A percentile compares a stretch with the other conserved stretches of the same genome.
phyloP scores from a whole-genome alignment of 2,329 filamentous ascomycete species.

The Hymenoscyphus infarciens region DNA sequence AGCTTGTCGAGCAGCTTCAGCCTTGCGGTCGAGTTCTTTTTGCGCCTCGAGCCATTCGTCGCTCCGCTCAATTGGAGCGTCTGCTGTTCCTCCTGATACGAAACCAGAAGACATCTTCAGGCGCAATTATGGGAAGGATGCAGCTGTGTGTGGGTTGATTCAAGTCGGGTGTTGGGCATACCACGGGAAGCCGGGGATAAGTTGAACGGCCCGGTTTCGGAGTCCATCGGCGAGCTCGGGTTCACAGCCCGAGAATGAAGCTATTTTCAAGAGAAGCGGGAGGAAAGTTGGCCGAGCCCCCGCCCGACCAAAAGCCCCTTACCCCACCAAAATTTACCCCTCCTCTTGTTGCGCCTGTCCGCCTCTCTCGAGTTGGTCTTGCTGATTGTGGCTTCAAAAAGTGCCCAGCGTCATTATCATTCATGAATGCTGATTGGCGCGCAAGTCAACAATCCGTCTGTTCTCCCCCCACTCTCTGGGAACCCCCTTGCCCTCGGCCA shows the following conservation, averaged over 20 bases:
- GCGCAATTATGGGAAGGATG: neutral
- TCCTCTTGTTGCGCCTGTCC: neutral
- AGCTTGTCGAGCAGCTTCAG: slow-evolving; percentile 39
- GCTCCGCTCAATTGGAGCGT: slow-evolving; percentile 40
- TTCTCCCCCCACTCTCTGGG: slow-evolving; percentile 6
- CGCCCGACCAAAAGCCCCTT: neutral
- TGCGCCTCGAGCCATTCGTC: slow-evolving; percentile 36
- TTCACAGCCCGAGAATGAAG: no score
- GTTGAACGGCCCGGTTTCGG: neutral
- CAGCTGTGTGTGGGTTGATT: neutral
- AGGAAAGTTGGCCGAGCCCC: neutral
- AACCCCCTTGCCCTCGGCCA: slow-evolving; percentile 5
- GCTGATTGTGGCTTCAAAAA: neutral
- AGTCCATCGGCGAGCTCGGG: neutral
- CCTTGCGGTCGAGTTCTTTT: slow-evolving; percentile 38
- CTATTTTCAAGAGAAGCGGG: no score
- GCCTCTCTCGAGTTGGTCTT: neutral
- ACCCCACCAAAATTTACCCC: slow-evolving; percentile 3
- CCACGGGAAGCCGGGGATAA: neutral
- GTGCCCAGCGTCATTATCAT: neutral
- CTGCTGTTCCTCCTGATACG: slow-evolving; percentile 47
- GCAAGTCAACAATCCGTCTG: neutral
- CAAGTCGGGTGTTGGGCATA: neutral
- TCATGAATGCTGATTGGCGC: slow-evolving; percentile 5
- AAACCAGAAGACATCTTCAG: slow-evolving; percentile 45